Evolutionary conservation across 352 stramenopile species (phyloP).

Genomic region (Hyaloperonospora arabidopsidis): DNA sequence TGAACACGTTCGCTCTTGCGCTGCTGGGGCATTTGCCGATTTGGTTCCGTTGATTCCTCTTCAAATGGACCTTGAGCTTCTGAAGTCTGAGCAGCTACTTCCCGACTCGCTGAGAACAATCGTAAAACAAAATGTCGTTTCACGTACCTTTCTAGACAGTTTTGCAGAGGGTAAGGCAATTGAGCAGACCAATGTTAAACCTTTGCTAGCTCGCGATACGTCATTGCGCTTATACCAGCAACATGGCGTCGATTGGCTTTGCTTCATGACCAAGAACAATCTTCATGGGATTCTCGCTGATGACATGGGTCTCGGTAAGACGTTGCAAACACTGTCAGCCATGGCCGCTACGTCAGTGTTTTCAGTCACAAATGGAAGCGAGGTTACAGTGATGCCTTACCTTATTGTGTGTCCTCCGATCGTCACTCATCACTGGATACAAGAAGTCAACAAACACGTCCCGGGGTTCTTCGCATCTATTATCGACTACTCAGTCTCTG

Average conservation of each 20-base stretch:
- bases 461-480: conserved; percentile 44
- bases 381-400: conserved; percentile 6
- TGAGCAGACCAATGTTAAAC: conserved; percentile 25
- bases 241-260: conserved; percentile 70
- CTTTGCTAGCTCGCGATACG: conserved; percentile 26
- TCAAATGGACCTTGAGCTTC: conserved; percentile 56
- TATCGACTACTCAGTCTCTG: conserved; percentile 70
- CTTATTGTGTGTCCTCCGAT: conserved; percentile 93
- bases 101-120: conserved; percentile 21
- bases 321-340: conserved; percentile 88
- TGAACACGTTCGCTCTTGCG: conserved; percentile 34
- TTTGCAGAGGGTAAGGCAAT: conserved; percentile 57
- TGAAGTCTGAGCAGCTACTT: conserved; percentile 5
- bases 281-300: conserved; percentile 79
- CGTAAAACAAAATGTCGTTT: conserved; percentile 44
- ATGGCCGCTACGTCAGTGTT: conserved; percentile 60
- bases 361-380: conserved; percentile 1
- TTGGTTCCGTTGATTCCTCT: conserved; percentile 63
- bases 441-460: conserved; percentile 87
- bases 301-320: conserved; percentile 93
- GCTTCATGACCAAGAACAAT: conserved; percentile 59
- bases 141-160: conserved; percentile 57
- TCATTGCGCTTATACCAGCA: conserved; percentile 66
- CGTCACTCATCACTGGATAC: conserved; percentile 92
- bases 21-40: conserved; percentile 57